These are phyloP conservation scores for Pichia occidentalis DNA, from an alignment of 805 yeast genomes.

Conservation along the genomic window DNA sequence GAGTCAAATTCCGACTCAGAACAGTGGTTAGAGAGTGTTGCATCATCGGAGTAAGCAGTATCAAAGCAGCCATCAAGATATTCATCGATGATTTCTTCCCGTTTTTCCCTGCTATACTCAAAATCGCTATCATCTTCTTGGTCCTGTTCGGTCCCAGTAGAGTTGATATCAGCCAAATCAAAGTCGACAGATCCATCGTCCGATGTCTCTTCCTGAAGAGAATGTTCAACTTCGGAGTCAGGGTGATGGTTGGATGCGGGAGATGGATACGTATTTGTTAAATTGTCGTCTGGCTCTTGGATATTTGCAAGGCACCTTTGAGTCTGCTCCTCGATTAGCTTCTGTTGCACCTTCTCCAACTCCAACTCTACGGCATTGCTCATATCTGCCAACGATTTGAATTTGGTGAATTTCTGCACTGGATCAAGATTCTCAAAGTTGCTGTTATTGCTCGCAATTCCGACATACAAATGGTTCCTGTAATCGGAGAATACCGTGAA, in stretches of 20 bases:
- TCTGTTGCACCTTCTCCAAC: too few relatives aligned
- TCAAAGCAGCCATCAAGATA: background rate
- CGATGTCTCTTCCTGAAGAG: background rate
- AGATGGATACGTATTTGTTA: background rate
- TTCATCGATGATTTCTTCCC: background rate
- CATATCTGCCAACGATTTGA: too few relatives aligned
- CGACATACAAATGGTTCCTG: background rate
- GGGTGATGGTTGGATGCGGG: too few relatives aligned
- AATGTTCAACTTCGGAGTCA: too few relatives aligned
- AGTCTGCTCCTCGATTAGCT: too few relatives aligned
- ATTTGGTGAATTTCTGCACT: too few relatives aligned
- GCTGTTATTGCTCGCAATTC: too few relatives aligned
- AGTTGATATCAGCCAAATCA: background rate
- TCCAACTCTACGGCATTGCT: too few relatives aligned
- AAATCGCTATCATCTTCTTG: background rate
- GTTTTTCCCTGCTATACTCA: slow-evolving; percentile 1
- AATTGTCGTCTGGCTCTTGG: background rate
- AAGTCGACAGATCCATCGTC: background rate
- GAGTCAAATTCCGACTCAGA: background rate
- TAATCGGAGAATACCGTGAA: slow-evolving; percentile 5
- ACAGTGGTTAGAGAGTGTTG: background rate
- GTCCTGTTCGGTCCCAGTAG: background rate
- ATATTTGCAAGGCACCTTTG: too few relatives aligned
- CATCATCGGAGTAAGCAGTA: background rate
- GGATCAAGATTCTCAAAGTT: too few relatives aligned